phyloP scores from a whole-genome alignment of 805 yeast species.

The Jamesozyma hellenica region DNA sequence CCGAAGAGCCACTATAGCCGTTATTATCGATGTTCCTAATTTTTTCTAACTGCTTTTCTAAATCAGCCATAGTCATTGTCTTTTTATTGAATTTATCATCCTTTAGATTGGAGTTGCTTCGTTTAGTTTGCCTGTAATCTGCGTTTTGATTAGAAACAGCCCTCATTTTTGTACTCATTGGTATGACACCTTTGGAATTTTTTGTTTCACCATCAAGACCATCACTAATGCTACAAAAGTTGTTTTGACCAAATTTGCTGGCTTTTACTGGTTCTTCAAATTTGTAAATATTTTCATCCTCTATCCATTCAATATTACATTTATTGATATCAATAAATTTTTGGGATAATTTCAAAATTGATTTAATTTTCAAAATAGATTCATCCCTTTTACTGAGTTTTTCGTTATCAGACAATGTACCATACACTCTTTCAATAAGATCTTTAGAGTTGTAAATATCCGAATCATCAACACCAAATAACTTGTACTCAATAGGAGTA shows the following conservation, averaged over 20 bases:
- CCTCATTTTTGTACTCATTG: neutral
- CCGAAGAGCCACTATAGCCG: slow-evolving; percentile 29
- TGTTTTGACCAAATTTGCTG: neutral
- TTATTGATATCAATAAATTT: slow-evolving; percentile 13
- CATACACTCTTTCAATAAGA: slow-evolving; percentile 14
- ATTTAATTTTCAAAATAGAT: slow-evolving; percentile 8
- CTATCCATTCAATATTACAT: slow-evolving; percentile 15
- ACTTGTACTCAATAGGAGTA: slow-evolving; percentile 40
- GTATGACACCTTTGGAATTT: neutral
- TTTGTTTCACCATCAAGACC: neutral
- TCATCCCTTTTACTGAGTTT: slow-evolving; percentile 7
- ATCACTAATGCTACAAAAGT: neutral
- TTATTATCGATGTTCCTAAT: neutral
- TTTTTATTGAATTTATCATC: neutral
- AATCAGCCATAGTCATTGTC: slow-evolving; percentile 8
- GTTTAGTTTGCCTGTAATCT: neutral
- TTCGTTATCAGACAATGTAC: slow-evolving; percentile 7
- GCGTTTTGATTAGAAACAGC: no score
- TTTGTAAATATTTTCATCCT: neutral
- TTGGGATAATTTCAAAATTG: slow-evolving; percentile 12
- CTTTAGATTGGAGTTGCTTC: neutral
- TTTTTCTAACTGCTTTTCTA: slow-evolving; percentile 9
- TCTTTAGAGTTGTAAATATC: slow-evolving; percentile 11
- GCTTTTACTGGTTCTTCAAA: neutral
- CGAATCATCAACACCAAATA: slow-evolving; percentile 52